Evolutionary conservation across 2,329 filamentous ascomycete species (phyloP).

Genomic region (Sphaerulina vaccinii): DNA sequence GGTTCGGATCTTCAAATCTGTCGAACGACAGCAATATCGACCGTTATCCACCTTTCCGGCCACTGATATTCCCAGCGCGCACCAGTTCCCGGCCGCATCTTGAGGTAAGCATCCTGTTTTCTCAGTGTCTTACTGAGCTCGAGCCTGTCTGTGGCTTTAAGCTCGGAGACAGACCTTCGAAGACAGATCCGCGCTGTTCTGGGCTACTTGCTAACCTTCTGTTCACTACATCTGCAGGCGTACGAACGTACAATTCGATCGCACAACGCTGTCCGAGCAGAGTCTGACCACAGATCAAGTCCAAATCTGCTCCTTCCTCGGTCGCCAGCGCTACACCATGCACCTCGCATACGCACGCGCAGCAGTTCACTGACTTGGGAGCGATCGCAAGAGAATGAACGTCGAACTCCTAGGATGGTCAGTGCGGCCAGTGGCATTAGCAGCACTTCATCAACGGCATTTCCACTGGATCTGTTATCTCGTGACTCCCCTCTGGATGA

Average conservation of each 20-base stretch:
- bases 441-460: constrained; percentile 11
- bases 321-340: neutral
- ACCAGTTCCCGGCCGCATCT: constrained; percentile 10
- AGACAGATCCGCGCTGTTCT: too few species aligned
- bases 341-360: constrained; percentile 18
- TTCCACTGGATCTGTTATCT: constrained; percentile 20
- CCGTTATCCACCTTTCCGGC: constrained; percentile 27
- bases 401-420: constrained; percentile 15
- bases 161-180: too few species aligned
- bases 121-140: too few species aligned
- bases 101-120: too few species aligned
- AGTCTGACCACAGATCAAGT: constrained; percentile 19
- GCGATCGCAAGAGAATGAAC: constrained; percentile 1
- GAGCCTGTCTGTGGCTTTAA: too few species aligned
- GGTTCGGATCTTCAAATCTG: constrained; percentile 24
- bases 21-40: constrained; percentile 22
- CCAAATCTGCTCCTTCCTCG: constrained; percentile 24
- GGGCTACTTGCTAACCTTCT: too few species aligned
- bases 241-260: neutral
- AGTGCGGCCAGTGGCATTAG: constrained; percentile 23
- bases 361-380: constrained; percentile 26
- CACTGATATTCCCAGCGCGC: constrained; percentile 6
- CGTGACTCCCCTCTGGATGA: constrained; percentile 36
- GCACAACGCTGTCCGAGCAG: neutral
- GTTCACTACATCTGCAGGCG: too few species aligned